These are phyloP conservation scores for Neofusicoccum kwambonambiense DNA, from an alignment of 2,329 filamentous ascomycete genomes.

Conservation along the genomic window DNA sequence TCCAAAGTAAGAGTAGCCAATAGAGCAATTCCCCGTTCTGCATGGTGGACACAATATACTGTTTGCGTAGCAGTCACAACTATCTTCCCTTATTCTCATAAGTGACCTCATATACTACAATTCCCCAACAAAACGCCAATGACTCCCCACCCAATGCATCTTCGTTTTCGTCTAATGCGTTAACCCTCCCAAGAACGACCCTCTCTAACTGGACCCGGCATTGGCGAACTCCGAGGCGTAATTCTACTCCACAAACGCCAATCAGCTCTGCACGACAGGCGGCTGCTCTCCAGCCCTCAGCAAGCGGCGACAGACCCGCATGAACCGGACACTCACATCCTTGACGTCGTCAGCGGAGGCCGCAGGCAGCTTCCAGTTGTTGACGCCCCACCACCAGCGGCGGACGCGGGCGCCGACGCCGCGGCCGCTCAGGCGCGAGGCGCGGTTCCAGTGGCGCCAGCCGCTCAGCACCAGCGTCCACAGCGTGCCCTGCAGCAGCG, in stretches of 20 bases:
- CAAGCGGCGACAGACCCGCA: slow-evolving; percentile 6
- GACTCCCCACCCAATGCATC: slow-evolving; percentile 2
- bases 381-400: slow-evolving; percentile 93
- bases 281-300: background rate
- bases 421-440: slow-evolving; percentile 72
- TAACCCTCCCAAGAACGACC: background rate
- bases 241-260: background rate
- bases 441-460: slow-evolving; percentile 87
- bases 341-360: slow-evolving; percentile 1
- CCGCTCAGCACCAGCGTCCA: slow-evolving; percentile 83
- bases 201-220: slow-evolving; percentile 4
- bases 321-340: slow-evolving; percentile 15
- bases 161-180: background rate
- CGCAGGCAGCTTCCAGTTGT: slow-evolving; percentile 68
- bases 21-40: too few species aligned
- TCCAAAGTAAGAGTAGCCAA: too few species aligned
- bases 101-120: background rate
- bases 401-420: slow-evolving; percentile 74
- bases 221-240: slow-evolving; percentile 11
- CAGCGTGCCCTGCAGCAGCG: slow-evolving; percentile 81
- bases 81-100: background rate
- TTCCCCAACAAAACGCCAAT: background rate
- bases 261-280: background rate
- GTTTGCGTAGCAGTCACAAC: background rate
- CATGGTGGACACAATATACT: background rate